These are phyloP conservation scores for Metschnikowia aberdeeniae DNA, from an alignment of 805 yeast species.

Conservation along the genomic window DNA sequence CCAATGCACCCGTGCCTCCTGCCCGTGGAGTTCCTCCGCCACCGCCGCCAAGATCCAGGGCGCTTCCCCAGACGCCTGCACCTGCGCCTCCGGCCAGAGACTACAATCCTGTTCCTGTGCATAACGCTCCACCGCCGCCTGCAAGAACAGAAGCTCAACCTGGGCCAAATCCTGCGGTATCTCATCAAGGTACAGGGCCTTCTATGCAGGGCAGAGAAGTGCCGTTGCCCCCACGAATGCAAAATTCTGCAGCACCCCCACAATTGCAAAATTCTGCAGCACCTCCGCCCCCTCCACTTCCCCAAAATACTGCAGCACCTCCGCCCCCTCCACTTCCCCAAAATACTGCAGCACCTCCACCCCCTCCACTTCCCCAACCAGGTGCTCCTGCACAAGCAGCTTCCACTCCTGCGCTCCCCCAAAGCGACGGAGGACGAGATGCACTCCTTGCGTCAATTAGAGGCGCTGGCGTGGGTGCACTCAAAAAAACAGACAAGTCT, in stretches of 20 bases:
- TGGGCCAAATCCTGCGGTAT: neutral
- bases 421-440: slow-evolving; percentile 61
- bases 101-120: neutral
- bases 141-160: neutral
- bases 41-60: slow-evolving; percentile 1
- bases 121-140: slow-evolving; percentile 1
- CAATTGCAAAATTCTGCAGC: slow-evolving; percentile 8
- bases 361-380: slow-evolving; percentile 19
- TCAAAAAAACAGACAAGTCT: slow-evolving; percentile 77
- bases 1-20: neutral
- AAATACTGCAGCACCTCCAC: slow-evolving; percentile 1
- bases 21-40: slow-evolving; percentile 4
- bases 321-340: slow-evolving; percentile 28
- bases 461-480: slow-evolving; percentile 65
- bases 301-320: slow-evolving; percentile 23
- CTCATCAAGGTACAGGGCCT: neutral
- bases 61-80: neutral
- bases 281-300: slow-evolving; percentile 26
- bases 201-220: slow-evolving; percentile 5
- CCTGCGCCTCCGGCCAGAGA: slow-evolving; percentile 2
- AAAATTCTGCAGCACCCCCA: slow-evolving; percentile 15
- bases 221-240: slow-evolving; percentile 3
- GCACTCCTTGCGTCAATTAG: slow-evolving; percentile 85
- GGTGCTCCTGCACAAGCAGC: slow-evolving; percentile 4
- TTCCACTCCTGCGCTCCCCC: slow-evolving; percentile 17